Percentiles rank a stretch among this genome's conserved stretches.
phyloP scores from a whole-genome alignment of 129 eudicot species.

The Apium graveolens region DNA sequence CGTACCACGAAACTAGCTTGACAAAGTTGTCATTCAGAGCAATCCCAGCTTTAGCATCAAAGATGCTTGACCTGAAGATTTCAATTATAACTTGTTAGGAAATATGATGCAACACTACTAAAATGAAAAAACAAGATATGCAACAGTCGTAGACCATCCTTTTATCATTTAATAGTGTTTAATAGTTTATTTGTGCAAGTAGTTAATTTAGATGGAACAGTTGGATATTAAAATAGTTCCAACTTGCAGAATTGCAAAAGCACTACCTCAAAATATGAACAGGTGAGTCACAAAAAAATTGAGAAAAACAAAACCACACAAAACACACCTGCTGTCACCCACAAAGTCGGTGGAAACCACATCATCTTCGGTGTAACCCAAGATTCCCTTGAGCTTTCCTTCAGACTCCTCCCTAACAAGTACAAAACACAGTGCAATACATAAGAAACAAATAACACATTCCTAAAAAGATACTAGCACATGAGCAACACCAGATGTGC shows the following conservation, averaged over 20 bases:
- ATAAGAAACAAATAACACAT: not conserved
- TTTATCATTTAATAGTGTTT: not conserved
- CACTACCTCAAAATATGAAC: not conserved
- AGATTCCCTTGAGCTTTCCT: slow-evolving; percentile 64
- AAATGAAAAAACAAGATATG: not conserved
- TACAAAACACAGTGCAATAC: not conserved
- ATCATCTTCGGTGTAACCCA: slow-evolving; percentile 72
- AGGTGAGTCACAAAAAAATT: not conserved
- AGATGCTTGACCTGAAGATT: slow-evolving; percentile 62
- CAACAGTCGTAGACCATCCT: not conserved
- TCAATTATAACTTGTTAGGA: not conserved
- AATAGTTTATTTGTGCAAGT: not conserved
- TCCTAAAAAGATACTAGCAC: not conserved
- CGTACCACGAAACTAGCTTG: slow-evolving; percentile 75
- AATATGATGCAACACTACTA: not conserved
- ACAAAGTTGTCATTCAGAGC: slow-evolving; percentile 57
- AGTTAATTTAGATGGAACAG: not conserved
- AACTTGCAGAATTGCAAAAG: not conserved
- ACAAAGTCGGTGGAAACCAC: slow-evolving; percentile 76
- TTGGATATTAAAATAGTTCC: not conserved
- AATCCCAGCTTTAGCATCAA: slow-evolving; percentile 83
- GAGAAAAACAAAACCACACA: not conserved
- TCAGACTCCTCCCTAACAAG: slow-evolving; percentile 64
- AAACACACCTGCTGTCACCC: slow-evolving; percentile 55
- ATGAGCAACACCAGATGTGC: not conserved